Conservation (phyloP, 495 filamentous ascomycete species). For the Aspergillus carlsbadensis region DNA sequence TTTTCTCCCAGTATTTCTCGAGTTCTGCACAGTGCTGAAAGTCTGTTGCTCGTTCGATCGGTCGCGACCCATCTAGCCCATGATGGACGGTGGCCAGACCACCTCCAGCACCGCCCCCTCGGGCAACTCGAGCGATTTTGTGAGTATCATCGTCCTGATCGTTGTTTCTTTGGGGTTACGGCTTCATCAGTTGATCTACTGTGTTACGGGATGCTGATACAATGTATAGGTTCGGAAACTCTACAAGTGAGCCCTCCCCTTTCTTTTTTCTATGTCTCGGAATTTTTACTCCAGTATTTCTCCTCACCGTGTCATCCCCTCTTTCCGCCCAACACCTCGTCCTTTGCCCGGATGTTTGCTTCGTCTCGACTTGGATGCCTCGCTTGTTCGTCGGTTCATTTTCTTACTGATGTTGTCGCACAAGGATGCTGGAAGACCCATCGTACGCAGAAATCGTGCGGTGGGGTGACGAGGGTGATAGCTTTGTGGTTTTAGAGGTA, state of each 20-base stretch:
- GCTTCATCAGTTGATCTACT: slow-evolving; percentile 13
- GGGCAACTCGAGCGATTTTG: slow-evolving; percentile 78
- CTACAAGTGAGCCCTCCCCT: slow-evolving; percentile 73
- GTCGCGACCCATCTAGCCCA: slow-evolving; percentile 51
- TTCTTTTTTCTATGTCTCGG: slow-evolving; percentile 16
- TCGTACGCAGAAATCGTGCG: slow-evolving; percentile 89
- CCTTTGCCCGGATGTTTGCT: slow-evolving; percentile 10
- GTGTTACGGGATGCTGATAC: slow-evolving; percentile 27
- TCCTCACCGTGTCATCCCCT: slow-evolving; percentile 12
- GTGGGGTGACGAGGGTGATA: slow-evolving; percentile 93
- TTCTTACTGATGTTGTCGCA: slow-evolving; percentile 12
- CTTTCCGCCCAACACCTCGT: slow-evolving; percentile 11
- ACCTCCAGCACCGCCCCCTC: slow-evolving; percentile 50
- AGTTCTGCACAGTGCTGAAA: slow-evolving; percentile 24
- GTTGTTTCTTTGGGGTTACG: slow-evolving; percentile 2
- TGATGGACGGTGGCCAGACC: slow-evolving; percentile 55
- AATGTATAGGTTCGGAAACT: slow-evolving; percentile 85
- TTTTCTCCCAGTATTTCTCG: slow-evolving; percentile 20
- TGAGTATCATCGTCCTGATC: slow-evolving; percentile 42
- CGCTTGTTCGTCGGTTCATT: neutral
- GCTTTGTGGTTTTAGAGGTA: slow-evolving; percentile 97
- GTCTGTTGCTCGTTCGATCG: slow-evolving; percentile 45
- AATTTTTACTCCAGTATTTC: slow-evolving; percentile 13
- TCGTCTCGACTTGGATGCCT: neutral
- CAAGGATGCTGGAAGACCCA: slow-evolving; percentile 95